A percentile compares a stretch with the other conserved stretches of the same genome.
These are phyloP conservation scores for Podospora australis DNA, from an alignment of 495 filamentous ascomycete genomes.

Conservation along the genomic window DNA sequence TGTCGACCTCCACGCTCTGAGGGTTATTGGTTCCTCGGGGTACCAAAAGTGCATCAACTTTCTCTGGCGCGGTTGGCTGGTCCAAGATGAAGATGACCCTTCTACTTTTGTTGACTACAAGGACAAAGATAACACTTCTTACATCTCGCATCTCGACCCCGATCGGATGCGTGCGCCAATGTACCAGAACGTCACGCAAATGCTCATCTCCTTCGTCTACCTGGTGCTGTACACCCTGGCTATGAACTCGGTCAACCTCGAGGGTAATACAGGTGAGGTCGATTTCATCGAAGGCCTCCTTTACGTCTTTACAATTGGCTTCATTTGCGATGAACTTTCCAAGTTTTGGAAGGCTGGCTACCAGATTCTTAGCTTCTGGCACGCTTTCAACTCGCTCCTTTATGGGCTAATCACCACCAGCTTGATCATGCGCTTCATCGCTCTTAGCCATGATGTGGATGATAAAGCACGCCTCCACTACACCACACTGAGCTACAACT, in stretches of 20 bases:
- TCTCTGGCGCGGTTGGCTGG: slow-evolving; percentile 93
- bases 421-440: slow-evolving; percentile 70
- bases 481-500: slow-evolving; percentile 85
- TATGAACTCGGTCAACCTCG: slow-evolving; percentile 81
- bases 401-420: slow-evolving; percentile 72
- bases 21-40: slow-evolving; percentile 82
- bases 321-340: slow-evolving; percentile 74
- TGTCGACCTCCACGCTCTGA: slow-evolving; percentile 84
- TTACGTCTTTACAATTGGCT: slow-evolving; percentile 89
- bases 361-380: slow-evolving; percentile 91
- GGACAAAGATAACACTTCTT: slow-evolving; percentile 63
- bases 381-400: slow-evolving; percentile 79
- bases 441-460: slow-evolving; percentile 52
- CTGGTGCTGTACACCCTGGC: slow-evolving; percentile 80
- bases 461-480: slow-evolving; percentile 52
- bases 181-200: slow-evolving; percentile 87
- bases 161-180: slow-evolving; percentile 86
- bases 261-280: slow-evolving; percentile 68
- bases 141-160: slow-evolving; percentile 79
- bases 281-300: slow-evolving; percentile 80
- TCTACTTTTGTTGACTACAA: slow-evolving; percentile 78
- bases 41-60: slow-evolving; percentile 90
- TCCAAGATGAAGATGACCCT: slow-evolving; percentile 86
- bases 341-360: slow-evolving; percentile 92
- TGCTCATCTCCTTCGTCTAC: slow-evolving; percentile 74